phyloP scores from a whole-genome alignment of 78 protist genomes.

The Capsaspora owczarzaki region DNA sequence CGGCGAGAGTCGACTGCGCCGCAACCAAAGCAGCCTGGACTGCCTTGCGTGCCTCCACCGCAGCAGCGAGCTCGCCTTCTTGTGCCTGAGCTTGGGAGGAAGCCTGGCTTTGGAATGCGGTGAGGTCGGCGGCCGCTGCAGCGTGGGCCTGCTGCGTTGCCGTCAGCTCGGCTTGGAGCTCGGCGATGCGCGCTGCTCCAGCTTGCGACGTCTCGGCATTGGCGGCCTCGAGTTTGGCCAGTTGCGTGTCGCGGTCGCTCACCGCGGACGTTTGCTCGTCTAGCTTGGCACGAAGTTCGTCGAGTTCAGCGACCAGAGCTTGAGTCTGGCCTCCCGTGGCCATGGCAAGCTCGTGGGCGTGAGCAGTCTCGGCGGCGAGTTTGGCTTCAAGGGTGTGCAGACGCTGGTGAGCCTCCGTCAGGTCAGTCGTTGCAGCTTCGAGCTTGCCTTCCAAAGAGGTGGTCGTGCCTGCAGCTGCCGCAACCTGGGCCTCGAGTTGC shows the following conservation, averaged over 20 bases:
- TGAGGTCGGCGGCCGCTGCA: too few relatives aligned
- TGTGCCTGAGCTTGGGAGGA: not conserved
- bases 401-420: too few relatives aligned
- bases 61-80: not conserved
- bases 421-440: too few relatives aligned
- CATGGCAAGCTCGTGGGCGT: not conserved
- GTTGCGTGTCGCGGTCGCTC: not conserved
- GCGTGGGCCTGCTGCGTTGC: too few relatives aligned
- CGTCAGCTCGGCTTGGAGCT: too few relatives aligned
- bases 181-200: too few relatives aligned
- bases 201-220: not conserved
- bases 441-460: too few relatives aligned
- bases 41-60: not conserved
- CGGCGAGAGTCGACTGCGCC: not conserved
- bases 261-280: not conserved
- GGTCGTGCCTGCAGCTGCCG: too few relatives aligned
- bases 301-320: not conserved
- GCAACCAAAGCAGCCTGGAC: not conserved
- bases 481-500: too few relatives aligned
- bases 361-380: too few relatives aligned
- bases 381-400: too few relatives aligned
- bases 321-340: too few relatives aligned
- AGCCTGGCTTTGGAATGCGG: not conserved
- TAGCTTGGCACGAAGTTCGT: not conserved
- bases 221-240: not conserved